Base-by-base conservation (phyloP, 345 rosid genomes). In the Reutealis trisperma region DNA sequence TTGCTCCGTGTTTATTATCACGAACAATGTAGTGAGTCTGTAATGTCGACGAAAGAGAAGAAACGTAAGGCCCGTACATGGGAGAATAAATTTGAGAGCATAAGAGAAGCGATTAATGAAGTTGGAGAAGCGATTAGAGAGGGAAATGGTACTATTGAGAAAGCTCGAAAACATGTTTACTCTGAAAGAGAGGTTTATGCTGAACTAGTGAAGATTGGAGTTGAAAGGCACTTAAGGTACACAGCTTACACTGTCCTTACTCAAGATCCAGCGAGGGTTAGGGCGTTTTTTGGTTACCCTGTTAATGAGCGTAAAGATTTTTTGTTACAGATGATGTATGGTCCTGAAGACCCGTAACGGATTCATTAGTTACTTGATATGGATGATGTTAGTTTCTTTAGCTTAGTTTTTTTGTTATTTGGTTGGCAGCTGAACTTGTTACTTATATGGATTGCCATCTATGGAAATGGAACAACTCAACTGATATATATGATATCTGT, bases 291-390 rank as follows among this genome's bases (percentile, higher is more conserved):
- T 30, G 79, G 82, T 63, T 74, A 9, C 70, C 76, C 79, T 7
- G 70, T 27, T 63, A 77, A 67, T 34, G 82, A 67, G 75, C 71
- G 72, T 19, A 44, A 72, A 63, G 75, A 79, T 62, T 68, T 75
- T 63, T 63, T 76, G 74, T 52, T 73, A 25, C 57, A 57, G 47
- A 83, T 65, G 79, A 77, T 83, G 72, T 80, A 22, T 74, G 83
- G 63, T 47, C 77, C 71, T 24, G n/a, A 52, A 37, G 71, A 71
- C 10, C 30, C 41, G 10, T 64, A 41, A 63, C 49, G 78, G 73
- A 25, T 75, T 55, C 14, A 4, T 55, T 10, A 54, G 24, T 9
- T 52, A 24, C 34, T 9, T 63, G 49, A 1, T 1, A 8, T 8
- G 18, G 22, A 7, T 72, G n/a, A 37, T 37, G 41, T 37, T 37